These are phyloP conservation scores for Paratinospora sagittata DNA, from an alignment of 164 flowering plant genomes.

Conservation along the genomic window DNA sequence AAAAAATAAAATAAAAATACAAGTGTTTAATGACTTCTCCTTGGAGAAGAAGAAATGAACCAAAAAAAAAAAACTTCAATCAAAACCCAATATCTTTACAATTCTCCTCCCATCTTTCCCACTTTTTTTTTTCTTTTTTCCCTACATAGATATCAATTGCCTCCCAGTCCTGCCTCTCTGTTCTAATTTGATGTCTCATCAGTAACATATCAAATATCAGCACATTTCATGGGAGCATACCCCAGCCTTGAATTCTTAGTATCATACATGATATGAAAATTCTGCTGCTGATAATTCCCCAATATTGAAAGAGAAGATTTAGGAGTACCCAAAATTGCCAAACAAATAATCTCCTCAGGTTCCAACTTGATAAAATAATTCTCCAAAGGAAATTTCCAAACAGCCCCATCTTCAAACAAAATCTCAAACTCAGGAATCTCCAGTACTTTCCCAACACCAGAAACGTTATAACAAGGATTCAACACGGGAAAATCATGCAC, in stretches of 20 bases:
- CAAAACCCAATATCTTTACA: conserved; percentile 22
- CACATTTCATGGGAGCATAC: conserved; percentile 72
- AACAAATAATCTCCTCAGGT: conserved; percentile 61
- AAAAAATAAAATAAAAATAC: neutral
- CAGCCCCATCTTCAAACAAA: conserved; percentile 65
- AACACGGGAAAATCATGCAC: conserved; percentile 53
- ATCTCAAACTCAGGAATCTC: conserved; percentile 74
- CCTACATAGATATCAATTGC: neutral
- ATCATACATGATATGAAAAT: conserved; percentile 83
- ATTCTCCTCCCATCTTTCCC: neutral
- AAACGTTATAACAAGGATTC: conserved; percentile 80
- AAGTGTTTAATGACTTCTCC: conserved; percentile 11
- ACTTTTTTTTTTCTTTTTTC: neutral
- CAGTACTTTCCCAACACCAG: conserved; percentile 53
- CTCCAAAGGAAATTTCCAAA: conserved; percentile 84
- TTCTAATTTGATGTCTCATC: neutral
- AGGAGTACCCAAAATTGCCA: conserved; percentile 74
- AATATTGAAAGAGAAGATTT: conserved; percentile 64
- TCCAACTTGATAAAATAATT: conserved; percentile 73
- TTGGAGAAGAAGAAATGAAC: conserved; percentile 17
- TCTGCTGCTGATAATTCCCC: conserved; percentile 98
- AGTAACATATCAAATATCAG: conserved; percentile 35
- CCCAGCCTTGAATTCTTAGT: conserved; percentile 83
- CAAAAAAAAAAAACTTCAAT: conserved; percentile 7
- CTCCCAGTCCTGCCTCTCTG: neutral